phyloP scores from a whole-genome alignment of 2,329 filamentous ascomycete genomes.

The Leptographium wingfieldii region DNA sequence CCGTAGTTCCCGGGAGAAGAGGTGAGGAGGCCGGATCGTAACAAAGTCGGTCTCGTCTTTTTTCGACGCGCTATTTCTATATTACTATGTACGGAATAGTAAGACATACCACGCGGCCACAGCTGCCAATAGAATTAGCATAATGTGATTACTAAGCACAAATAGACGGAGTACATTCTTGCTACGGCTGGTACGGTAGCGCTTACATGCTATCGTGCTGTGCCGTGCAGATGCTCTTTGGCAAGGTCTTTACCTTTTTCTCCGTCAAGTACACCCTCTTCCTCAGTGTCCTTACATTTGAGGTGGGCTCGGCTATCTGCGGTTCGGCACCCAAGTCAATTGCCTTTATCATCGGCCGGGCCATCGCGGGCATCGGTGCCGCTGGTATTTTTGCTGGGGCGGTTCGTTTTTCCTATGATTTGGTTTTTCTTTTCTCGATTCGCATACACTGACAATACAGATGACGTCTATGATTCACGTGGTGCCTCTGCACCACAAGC shows the following conservation, averaged over 20 bases:
- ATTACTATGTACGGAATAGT: too few relatives aligned
- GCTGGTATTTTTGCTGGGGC: background rate
- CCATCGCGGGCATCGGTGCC: background rate
- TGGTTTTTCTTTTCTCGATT: slow-evolving; percentile 21
- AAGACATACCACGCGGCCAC: too few relatives aligned
- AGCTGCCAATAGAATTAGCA: too few relatives aligned
- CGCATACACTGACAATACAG: slow-evolving; percentile 4
- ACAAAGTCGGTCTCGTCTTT: too few relatives aligned
- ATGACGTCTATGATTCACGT: slow-evolving; percentile 19
- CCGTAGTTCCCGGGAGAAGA: too few relatives aligned
- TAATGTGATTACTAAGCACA: too few relatives aligned
- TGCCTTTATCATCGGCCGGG: background rate
- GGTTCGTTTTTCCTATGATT: slow-evolving; percentile 23
- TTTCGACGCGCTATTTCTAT: too few relatives aligned
- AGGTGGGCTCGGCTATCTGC: slow-evolving; percentile 33
- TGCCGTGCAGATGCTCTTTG: background rate
- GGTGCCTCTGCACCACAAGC: slow-evolving; percentile 12
- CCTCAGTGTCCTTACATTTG: slow-evolving; percentile 18
- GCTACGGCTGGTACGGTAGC: slow-evolving; percentile 7
- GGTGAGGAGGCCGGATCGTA: too few relatives aligned
- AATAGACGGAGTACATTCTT: too few relatives aligned
- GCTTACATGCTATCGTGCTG: slow-evolving; percentile 2
- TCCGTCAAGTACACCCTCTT: background rate
- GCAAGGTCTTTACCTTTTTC: background rate
- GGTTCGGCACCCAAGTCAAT: background rate